Percentiles rank a stretch among this genome's conserved stretches.
These are phyloP conservation scores for Rhynchosporium graminicola DNA, from an alignment of 2,329 filamentous ascomycete species.

Conservation along the genomic window DNA sequence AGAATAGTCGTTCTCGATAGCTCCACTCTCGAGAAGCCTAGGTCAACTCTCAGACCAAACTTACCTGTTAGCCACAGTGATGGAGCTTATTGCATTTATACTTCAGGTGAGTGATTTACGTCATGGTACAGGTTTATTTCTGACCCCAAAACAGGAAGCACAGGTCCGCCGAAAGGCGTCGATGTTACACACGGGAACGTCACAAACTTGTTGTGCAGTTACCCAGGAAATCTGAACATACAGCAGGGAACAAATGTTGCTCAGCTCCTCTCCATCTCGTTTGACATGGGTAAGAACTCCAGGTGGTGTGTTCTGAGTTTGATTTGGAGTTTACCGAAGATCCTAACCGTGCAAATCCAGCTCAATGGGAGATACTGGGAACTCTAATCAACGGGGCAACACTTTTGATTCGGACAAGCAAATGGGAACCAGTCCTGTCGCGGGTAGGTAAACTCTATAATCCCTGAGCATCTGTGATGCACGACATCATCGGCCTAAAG, in stretches of 20 bases:
- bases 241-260: constrained; percentile 52
- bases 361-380: constrained; percentile 61
- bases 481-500: background rate
- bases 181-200: constrained; percentile 58
- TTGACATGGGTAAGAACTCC: constrained; percentile 58
- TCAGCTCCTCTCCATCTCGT: constrained; percentile 58
- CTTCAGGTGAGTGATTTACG: constrained; percentile 42
- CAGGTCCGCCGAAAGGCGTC: constrained; percentile 85
- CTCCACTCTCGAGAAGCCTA: background rate
- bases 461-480: background rate
- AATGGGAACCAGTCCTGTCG: constrained; percentile 50
- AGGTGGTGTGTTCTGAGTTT: background rate
- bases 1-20: constrained; percentile 26
- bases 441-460: constrained; percentile 42
- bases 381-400: constrained; percentile 60
- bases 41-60: constrained; percentile 14
- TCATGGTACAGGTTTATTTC: constrained; percentile 43
- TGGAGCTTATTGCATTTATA: constrained; percentile 34
- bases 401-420: constrained; percentile 52
- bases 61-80: constrained; percentile 20
- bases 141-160: constrained; percentile 48
- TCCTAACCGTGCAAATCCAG: constrained; percentile 39
- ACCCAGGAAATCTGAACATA: constrained; percentile 54
- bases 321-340: background rate
- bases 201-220: constrained; percentile 53